phyloP scores from a whole-genome alignment of 2,329 filamentous ascomycete genomes.

The Diaporthe vaccinii region DNA sequence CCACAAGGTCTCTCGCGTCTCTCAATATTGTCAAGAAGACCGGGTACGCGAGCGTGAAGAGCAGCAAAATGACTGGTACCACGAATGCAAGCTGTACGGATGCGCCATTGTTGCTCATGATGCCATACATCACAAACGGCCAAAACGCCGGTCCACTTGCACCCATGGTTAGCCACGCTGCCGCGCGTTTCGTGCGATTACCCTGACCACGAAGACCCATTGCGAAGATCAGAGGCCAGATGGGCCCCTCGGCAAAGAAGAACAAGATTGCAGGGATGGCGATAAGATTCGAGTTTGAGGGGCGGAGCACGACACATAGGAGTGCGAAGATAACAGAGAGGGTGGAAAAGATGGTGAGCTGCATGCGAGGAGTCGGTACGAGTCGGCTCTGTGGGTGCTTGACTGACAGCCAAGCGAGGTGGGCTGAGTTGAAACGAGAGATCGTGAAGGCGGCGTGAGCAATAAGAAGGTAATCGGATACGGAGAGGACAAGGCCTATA shows the following conservation, averaged over 20 bases:
- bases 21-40: conserved; percentile 61
- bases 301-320: conserved; percentile 60
- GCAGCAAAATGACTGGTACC: conserved; percentile 69
- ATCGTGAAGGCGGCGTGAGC: conserved; percentile 80
- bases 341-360: conserved; percentile 73
- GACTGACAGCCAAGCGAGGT: conserved; percentile 71
- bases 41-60: conserved; percentile 62
- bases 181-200: conserved; percentile 82
- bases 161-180: conserved; percentile 82
- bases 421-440: conserved; percentile 78
- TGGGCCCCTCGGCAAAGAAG: conserved; percentile 85
- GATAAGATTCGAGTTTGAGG: conserved; percentile 62
- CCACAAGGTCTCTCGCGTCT: conserved; percentile 59
- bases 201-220: conserved; percentile 85
- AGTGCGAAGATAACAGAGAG: conserved; percentile 71
- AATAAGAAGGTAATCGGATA: conserved; percentile 77
- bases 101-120: conserved; percentile 54
- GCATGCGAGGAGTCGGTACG: conserved; percentile 76
- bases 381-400: conserved; percentile 56
- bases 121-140: conserved; percentile 80
- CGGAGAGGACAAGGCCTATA: conserved; percentile 64
- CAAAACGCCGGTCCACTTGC: conserved; percentile 81
- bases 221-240: conserved; percentile 86
- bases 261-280: conserved; percentile 76
- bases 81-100: conserved; percentile 74